phyloP scores from a whole-genome alignment of 305 asterid species.

The Solanum hybrid region DNA sequence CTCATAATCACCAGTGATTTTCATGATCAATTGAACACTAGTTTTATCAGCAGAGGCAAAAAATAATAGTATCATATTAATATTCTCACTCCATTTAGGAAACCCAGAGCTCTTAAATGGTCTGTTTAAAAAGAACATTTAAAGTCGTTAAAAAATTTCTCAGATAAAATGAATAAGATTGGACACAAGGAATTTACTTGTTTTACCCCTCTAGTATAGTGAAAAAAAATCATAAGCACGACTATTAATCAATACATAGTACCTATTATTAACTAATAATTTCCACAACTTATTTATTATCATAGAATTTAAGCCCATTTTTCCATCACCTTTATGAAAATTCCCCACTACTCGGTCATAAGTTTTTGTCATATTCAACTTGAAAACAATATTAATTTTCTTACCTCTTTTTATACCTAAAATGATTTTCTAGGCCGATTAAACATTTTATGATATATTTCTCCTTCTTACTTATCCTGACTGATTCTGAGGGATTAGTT shows the following conservation, averaged over 20 bases:
- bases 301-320: background rate
- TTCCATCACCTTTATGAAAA: background rate
- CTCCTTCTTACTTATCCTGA: background rate
- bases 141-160: background rate
- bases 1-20: background rate
- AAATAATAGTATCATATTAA: background rate
- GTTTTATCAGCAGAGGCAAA: background rate
- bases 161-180: background rate
- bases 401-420: background rate
- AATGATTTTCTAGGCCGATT: background rate
- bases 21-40: background rate
- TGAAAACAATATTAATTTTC: background rate
- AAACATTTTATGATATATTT: background rate
- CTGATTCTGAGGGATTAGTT: background rate
- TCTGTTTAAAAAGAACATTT: background rate
- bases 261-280: background rate
- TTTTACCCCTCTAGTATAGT: background rate
- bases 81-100: background rate
- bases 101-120: background rate
- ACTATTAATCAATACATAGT: background rate
- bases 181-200: background rate
- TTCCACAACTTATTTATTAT: background rate
- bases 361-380: background rate
- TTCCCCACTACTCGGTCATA: background rate
- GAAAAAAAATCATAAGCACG: background rate